A percentile compares a stretch with the other conserved stretches of the same genome.
phyloP scores from a whole-genome alignment of 2,329 filamentous ascomycete species.

The Pseudogymnoascus sp. region DNA sequence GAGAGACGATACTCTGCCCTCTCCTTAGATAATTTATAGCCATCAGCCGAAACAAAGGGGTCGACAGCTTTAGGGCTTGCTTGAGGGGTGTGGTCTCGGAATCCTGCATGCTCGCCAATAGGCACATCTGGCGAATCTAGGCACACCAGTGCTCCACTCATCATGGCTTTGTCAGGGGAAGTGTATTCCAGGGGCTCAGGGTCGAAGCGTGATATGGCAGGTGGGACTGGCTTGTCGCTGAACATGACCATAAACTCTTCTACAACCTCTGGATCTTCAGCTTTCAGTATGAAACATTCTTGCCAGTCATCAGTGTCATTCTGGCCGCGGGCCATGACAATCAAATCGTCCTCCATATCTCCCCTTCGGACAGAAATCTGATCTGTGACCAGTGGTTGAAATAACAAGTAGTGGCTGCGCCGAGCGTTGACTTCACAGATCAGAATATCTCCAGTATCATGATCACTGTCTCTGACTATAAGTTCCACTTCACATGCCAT shows the following conservation, averaged over 20 bases:
- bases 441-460: slow-evolving; percentile 72
- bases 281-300: slow-evolving; percentile 70
- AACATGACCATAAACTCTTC: slow-evolving; percentile 40
- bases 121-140: background rate
- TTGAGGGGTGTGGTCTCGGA: background rate
- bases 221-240: slow-evolving; percentile 42
- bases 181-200: slow-evolving; percentile 26
- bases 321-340: slow-evolving; percentile 77
- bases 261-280: slow-evolving; percentile 52
- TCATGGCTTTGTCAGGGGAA: slow-evolving; percentile 20
- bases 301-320: slow-evolving; percentile 64
- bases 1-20: background rate
- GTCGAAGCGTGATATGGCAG: slow-evolving; percentile 30
- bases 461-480: slow-evolving; percentile 67
- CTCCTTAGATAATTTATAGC: background rate
- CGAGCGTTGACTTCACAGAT: slow-evolving; percentile 79
- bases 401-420: slow-evolving; percentile 71
- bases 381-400: slow-evolving; percentile 71
- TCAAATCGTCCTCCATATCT: slow-evolving; percentile 59
- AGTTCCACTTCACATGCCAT: slow-evolving; percentile 85
- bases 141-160: slow-evolving; percentile 15
- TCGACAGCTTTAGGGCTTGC: background rate
- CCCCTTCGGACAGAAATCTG: slow-evolving; percentile 74
- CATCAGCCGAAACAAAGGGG: background rate
- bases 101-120: slow-evolving; percentile 7